Base-by-base conservation (phyloP, 2,329 filamentous ascomycete species). In the Fusarium sacchari region DNA sequence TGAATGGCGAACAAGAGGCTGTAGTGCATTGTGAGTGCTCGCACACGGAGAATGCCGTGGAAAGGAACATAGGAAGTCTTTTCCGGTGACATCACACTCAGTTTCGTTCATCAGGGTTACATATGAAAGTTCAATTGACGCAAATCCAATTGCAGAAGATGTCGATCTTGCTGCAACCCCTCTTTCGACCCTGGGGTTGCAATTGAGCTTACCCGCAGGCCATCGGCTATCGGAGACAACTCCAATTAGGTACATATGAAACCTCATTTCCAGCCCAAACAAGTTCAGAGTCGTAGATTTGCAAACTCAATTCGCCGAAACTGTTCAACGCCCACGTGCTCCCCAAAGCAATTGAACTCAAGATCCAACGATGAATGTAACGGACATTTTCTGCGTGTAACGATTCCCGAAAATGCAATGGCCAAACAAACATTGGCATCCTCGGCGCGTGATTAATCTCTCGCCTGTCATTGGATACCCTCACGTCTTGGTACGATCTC, bases 1-100 rank as follows among this genome's bases (percentile, higher is more conserved):
- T 0, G 12, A 10, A 40, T 28, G 14, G 8, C 8, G 20, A 40
- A 3, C 6, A 7, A 12, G 10, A 10, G 6, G 2, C 0, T 4
- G 6, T 7, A 5, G 11, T 50, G 6, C 8, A 24, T 18, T n/a
- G 2, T 9, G 18, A 18, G 22, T 24, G 17, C 17, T 26, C 11
- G 7, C 2, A 32, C 4, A 32, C 9, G 6, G 14, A 15, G 22
- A 15, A 11, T 22, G 18, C 26, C 9, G 26, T 10, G 13, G n/a
- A 6, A 8, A 12, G 17, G 20, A 7, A 24, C 0, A 10, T 14
- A 26, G 8, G 5, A 49, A 15, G 11, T 32, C 47, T 34, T 28
- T 9, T 28, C 24, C 20, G 8, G 24, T 15, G 14, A 20, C 11
- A 22, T 26, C n/a, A 36, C 7, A 5, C 20, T 14, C 12, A 14